A percentile compares a stretch with the other conserved stretches of the same genome.
phyloP scores from a whole-genome alignment of 805 yeast genomes.

The Ogataea salicorniae region DNA sequence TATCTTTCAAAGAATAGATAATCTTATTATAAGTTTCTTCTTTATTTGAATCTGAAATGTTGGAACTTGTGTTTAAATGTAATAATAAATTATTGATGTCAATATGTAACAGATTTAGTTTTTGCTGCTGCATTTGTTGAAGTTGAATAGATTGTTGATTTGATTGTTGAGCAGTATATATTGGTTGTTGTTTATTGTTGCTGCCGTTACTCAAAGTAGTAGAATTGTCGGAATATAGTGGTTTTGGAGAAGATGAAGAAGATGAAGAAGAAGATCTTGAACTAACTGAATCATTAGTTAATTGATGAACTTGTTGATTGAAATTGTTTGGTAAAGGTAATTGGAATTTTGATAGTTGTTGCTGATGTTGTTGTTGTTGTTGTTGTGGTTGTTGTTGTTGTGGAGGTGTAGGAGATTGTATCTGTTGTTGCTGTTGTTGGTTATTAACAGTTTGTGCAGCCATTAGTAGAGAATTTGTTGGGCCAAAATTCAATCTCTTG shows the following conservation, averaged over 20 bases:
- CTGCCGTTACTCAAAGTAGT: background rate
- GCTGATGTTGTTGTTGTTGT: slow-evolving; percentile 6
- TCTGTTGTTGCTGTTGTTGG: slow-evolving; percentile 5
- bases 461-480: slow-evolving; percentile 20
- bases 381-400: slow-evolving; percentile 12
- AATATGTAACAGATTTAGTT: slow-evolving; percentile 21
- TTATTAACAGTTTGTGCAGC: slow-evolving; percentile 21
- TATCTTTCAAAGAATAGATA: slow-evolving; percentile 19
- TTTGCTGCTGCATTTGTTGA: background rate
- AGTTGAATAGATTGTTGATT: slow-evolving; percentile 1
- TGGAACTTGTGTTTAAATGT: slow-evolving; percentile 22
- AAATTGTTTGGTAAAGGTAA: slow-evolving; percentile 20
- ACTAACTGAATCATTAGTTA: slow-evolving; percentile 9
- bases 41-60: slow-evolving; percentile 19
- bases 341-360: slow-evolving; percentile 16
- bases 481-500: slow-evolving; percentile 17
- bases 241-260: slow-evolving; percentile 17
- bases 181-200: background rate
- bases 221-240: slow-evolving; percentile 9
- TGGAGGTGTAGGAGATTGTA: background rate
- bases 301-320: slow-evolving; percentile 13
- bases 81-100: slow-evolving; percentile 26
- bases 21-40: slow-evolving; percentile 24
- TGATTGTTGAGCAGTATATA: background rate
- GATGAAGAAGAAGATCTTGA: slow-evolving; percentile 21